phyloP scores from a whole-genome alignment of 2,329 filamentous ascomycete species.

The Salinomyces thailandicus region DNA sequence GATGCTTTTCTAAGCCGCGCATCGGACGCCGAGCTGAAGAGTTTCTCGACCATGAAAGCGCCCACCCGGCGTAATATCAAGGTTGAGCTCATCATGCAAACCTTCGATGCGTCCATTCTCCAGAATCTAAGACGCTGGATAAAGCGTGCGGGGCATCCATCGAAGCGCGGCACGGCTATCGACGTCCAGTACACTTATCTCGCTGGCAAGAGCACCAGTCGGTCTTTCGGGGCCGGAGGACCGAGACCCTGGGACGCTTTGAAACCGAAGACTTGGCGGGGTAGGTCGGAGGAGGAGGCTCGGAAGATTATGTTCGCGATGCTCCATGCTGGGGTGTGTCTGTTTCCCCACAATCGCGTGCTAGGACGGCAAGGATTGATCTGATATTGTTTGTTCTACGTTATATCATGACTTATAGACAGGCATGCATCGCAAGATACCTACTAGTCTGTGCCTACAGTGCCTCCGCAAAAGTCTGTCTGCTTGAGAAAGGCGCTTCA shows the following conservation, averaged over 20 bases:
- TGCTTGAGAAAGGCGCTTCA: too few relatives aligned
- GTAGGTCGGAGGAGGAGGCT: conserved; percentile 3
- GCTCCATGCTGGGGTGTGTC: too few relatives aligned
- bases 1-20: conserved; percentile 6
- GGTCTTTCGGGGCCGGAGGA: background rate
- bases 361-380: too few relatives aligned
- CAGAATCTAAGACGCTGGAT: conserved; percentile 1
- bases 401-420: too few relatives aligned
- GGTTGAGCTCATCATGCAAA: background rate
- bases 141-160: conserved; percentile 1
- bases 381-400: too few relatives aligned
- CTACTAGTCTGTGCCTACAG: too few relatives aligned
- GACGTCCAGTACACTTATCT: background rate
- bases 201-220: background rate
- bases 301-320: conserved; percentile 1
- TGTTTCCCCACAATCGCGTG: too few relatives aligned
- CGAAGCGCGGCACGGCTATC: conserved; percentile 4
- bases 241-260: background rate
- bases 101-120: background rate
- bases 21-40: conserved; percentile 1
- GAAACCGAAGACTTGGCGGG: background rate
- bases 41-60: conserved; percentile 28
- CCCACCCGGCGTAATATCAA: background rate
- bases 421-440: too few relatives aligned
- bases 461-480: too few relatives aligned